Evolutionary conservation across 306 rosid species (phyloP), one percentile per base, ranked within the genome.

Genomic region (Hippophae rhamnoides): DNA sequence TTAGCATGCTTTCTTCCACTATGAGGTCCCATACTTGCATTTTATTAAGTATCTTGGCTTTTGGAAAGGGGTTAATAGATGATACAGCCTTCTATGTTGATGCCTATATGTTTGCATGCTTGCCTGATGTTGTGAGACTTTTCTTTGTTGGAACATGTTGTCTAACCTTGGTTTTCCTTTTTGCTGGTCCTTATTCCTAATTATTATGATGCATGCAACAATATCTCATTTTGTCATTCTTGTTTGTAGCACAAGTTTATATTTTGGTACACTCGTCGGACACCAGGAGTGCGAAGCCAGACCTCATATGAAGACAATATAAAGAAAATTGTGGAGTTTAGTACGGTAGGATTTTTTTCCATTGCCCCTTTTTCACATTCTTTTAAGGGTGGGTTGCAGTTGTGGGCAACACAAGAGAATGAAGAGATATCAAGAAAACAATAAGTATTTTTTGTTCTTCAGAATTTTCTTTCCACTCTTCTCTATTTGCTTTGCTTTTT

Each of bases 231-330:
- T 25, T 72, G 45, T 12, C 65, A 47, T 69, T 72, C 70, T 11
- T 47, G 5, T 63, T 62, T 47, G 47, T 77, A 90, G 98, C 65
- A 73, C 73, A 92, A 87, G 54, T 83, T 92, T 73, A 84, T 82
- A 31, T 78, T 87, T 57, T 87, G 98, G 98, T 92, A 87, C 84
- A 92, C 98, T 14, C 98, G 98, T 9, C 87, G 96, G 42, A 78
- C 92, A 42, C 98, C 89, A 8, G 98, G 96, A 63, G 76, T 87
- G 69, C 78, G 89, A 26, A 87, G 68, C 42, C 89, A 85, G 63
- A 65, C 89, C 43, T 77, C 97, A 8, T 90, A 90, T 7, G 96
- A 90, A 78, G 96, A 90, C 79, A 87, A 85, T 69, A 87, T 90
- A 61, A 90, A 87, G 84, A 90, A 81, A 75, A 85, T 87, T 42